A percentile compares a stretch with the other conserved stretches of the same genome.
These are phyloP conservation scores for Pseudonitzschia multistriata DNA, from an alignment of 108 stramenopile genomes.

Conservation along the genomic window DNA sequence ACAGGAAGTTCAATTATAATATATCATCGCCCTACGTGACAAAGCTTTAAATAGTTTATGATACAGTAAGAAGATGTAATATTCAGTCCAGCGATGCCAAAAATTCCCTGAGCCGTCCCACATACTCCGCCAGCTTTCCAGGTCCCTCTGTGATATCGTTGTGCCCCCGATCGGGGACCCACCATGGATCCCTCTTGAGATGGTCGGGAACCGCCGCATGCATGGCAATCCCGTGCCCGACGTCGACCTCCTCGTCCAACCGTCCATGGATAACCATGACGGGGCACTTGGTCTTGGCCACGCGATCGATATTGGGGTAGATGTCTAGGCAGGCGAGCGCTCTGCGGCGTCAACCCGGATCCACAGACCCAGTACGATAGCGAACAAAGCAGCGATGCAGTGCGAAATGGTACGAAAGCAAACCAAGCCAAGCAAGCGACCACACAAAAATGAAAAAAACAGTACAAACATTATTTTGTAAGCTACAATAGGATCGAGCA, in stretches of 20 bases:
- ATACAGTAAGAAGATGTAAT: no score
- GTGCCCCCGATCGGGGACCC: slow-evolving; percentile 84
- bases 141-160: slow-evolving; percentile 87
- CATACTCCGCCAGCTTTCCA: slow-evolving; percentile 67
- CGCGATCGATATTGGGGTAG: slow-evolving; percentile 86
- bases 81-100: slow-evolving; percentile 50
- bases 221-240: slow-evolving; percentile 74
- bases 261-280: slow-evolving; percentile 86
- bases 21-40: no score
- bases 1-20: no score
- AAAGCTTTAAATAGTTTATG: no score
- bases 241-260: slow-evolving; percentile 76
- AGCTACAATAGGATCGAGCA: background rate
- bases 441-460: background rate
- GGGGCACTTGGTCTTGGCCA: slow-evolving; percentile 71
- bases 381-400: background rate
- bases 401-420: background rate
- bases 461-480: background rate
- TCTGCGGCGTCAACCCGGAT: no score
- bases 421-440: no score
- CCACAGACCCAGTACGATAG: background rate
- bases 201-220: slow-evolving; percentile 69
- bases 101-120: slow-evolving; percentile 59
- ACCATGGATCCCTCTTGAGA: slow-evolving; percentile 79
- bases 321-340: slow-evolving; percentile 81